Evolutionary conservation across 208 protist species (phyloP).

Genomic region (Tritrichomonas musculus): DNA sequence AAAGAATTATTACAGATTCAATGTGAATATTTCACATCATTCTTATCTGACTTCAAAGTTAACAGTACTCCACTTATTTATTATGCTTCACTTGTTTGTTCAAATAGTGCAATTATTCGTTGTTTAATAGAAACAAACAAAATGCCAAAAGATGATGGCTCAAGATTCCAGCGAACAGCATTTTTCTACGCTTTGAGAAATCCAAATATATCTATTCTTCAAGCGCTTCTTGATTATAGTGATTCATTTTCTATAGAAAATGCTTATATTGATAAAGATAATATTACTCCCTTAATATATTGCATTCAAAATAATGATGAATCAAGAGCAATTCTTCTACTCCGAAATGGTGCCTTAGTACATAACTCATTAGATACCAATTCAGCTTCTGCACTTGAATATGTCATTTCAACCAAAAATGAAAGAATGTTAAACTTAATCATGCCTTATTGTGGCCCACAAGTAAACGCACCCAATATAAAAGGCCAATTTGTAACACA

Average conservation of each 20-base stretch:
- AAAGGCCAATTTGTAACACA: neutral
- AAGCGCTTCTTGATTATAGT: neutral
- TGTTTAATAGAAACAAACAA: neutral
- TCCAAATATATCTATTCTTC: neutral
- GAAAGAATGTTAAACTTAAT: neutral
- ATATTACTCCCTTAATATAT: neutral
- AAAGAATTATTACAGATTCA: neutral
- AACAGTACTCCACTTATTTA: neutral
- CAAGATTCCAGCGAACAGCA: neutral
- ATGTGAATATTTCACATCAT: neutral
- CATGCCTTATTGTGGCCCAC: neutral
- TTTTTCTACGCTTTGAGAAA: neutral
- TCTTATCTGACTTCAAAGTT: neutral
- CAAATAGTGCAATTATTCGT: neutral
- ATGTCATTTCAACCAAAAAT: neutral
- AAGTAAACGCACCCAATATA: neutral
- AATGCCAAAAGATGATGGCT: neutral
- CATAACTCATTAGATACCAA: neutral
- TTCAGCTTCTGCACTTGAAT: neutral
- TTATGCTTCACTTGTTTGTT: neutral
- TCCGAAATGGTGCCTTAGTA: neutral
- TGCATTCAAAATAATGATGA: neutral
- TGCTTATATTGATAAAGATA: too few species aligned
- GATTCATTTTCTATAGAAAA: neutral
- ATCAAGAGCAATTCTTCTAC: neutral